Evolutionary conservation across 148 eudicot species (phyloP), one percentile per base, ranked within the genome.

Genomic region (Vaccinium darrowii): DNA sequence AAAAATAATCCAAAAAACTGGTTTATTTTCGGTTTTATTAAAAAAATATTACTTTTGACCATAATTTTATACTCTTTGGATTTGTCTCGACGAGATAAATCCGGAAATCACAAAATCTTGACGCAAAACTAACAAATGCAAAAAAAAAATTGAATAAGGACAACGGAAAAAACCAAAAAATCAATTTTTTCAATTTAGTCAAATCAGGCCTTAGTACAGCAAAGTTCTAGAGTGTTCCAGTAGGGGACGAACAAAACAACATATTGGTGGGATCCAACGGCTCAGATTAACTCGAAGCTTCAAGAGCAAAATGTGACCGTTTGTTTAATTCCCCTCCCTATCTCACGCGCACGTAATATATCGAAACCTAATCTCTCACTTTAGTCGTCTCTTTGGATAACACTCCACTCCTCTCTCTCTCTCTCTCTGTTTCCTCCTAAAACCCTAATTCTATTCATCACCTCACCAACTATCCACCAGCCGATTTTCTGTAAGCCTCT

Each of bases 161-260:
- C n/a, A n/a, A n/a, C n/a, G n/a, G n/a, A n/a, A n/a, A n/a, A n/a
- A n/a, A n/a, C n/a, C n/a, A n/a, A n/a, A n/a, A n/a, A n/a, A n/a
- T n/a, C n/a, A n/a, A n/a, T n/a, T n/a, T n/a, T n/a, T n/a, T n/a
- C n/a, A n/a, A n/a, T n/a, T n/a, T n/a, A n/a, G n/a, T n/a, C n/a
- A n/a, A n/a, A n/a, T n/a, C n/a, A n/a, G n/a, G n/a, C n/a, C n/a
- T n/a, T 9, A 19, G 2, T 43, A 43, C 47, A 43, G 6, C 47
- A 79, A 54, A 54, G 82, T 80, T 80, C 72, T 80, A 80, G 82
- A 80, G 51, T 36, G 71, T 80, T 80, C 82, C 8, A 58, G 51
- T 33, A n/a, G 5, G 12, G 14, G 51, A 73, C 77, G 36, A 73
- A 73, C n/a, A 39, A 18, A 73, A 36, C 73, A 21, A 25, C 36